Evolutionary conservation across 1,139 yeast species (phyloP).

Genomic region (Pichia inconspicua): DNA sequence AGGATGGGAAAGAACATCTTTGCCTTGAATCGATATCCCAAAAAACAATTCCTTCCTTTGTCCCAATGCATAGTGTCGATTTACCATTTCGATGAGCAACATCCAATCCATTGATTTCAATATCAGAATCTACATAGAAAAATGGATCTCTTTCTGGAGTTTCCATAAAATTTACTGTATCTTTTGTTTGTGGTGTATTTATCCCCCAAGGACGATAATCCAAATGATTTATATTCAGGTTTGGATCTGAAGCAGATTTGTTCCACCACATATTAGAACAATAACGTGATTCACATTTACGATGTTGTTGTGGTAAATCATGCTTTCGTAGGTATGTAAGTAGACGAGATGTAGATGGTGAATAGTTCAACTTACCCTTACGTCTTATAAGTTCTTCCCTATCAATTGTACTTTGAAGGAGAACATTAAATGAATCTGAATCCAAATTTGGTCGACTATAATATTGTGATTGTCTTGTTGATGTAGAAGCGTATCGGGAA

Average conservation of each 20-base stretch:
- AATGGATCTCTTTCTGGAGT: conserved; percentile 17
- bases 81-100: conserved; percentile 34
- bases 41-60: conserved; percentile 39
- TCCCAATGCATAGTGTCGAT: conserved; percentile 36
- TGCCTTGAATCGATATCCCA: conserved; percentile 48
- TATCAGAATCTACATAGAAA: conserved; percentile 21
- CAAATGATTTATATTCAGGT: neutral
- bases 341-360: conserved; percentile 1
- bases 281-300: neutral
- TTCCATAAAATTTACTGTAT: neutral
- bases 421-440: neutral
- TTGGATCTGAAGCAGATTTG: neutral
- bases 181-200: neutral
- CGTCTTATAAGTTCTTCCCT: conserved; percentile 8
- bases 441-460: neutral
- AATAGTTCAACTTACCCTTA: neutral
- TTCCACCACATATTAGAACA: conserved; percentile 8
- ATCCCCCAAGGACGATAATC: conserved; percentile 12
- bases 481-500: neutral
- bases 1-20: conserved; percentile 41
- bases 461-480: neutral
- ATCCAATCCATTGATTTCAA: conserved; percentile 42
- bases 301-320: neutral
- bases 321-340: neutral
- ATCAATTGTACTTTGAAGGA: conserved; percentile 11